Base-by-base conservation (phyloP, 1,284 basidiomycete species). In the Leccinum insigne region DNA sequence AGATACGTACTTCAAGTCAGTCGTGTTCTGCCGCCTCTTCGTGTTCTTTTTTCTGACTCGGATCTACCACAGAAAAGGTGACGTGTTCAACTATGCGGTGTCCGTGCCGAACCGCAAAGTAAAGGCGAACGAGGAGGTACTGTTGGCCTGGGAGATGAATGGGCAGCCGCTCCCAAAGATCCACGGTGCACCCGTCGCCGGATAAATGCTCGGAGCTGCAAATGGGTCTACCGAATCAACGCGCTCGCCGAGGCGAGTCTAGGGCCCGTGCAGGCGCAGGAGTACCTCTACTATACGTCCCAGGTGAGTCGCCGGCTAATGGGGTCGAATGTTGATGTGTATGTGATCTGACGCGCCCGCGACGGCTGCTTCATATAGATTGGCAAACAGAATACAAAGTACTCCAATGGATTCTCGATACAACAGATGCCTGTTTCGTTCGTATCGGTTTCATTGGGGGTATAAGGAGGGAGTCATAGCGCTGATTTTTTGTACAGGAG, bases 81-180 rank as follows among this genome's bases (percentile, higher is more conserved):
- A 83, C 13, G 81, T 83, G 5, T 85, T 76, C 75, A 85, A 86
- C 71, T 85, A 86, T 66, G 84, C 84, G 8, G 84, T 86, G 16
- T 86, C 84, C 8, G 83, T 83, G 2, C 84, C 85, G 1, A 83
- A 75, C 71, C 81, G 84, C 67, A 86, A 86, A 68, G 83, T 85
- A 32, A 78, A 80, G 13, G 72, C 74, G 60, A 80, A 77, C 69
- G 83, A 86, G 64, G 84, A 86, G 67, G 85, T 86, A 2, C 71
- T 87, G 10, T 80, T 88, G 52, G 85, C 85, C 0, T 86, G 83
- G 81, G 84, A 86, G 75, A 86, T 86, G 85, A 87, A 87, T 68
- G 85, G 82, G 21, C n/a, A 69, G 3, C 32, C 82, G 1, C 78
- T 88, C 18, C 82, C 84, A 10, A 82, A 83, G 70, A 82, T 82